A percentile compares a stretch with the other conserved stretches of the same genome.
Conservation (phyloP, 345 rosid species). For the Eutrema yunnanense region DNA sequence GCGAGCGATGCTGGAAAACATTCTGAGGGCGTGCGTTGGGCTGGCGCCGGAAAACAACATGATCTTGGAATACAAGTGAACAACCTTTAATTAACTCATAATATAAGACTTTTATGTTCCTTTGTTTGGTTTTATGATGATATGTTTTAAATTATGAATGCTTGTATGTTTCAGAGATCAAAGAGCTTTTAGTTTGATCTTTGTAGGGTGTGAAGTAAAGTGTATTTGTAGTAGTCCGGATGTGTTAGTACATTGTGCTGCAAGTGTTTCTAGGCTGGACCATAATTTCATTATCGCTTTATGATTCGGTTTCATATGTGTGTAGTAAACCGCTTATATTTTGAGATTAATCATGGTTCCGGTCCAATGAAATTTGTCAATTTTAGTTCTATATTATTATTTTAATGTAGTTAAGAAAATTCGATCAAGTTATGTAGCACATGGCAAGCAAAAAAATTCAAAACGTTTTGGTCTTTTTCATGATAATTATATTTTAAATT, state of each 20-base stretch:
- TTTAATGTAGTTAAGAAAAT: background rate
- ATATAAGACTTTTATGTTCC: background rate
- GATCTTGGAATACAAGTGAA: constrained; percentile 96
- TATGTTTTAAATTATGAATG: constrained; percentile 9
- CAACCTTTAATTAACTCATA: background rate
- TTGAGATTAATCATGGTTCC: background rate
- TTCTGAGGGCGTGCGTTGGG: constrained; percentile 90
- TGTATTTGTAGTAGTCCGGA: constrained; percentile 13
- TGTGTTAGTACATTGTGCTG: constrained; percentile 4
- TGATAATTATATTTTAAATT: background rate
- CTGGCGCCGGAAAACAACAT: constrained; percentile 97
- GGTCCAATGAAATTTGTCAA: background rate
- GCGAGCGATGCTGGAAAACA: constrained; percentile 98
- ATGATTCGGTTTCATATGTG: background rate
- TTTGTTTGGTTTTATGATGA: background rate
- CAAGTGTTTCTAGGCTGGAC: constrained; percentile 8
- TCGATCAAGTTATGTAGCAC: background rate
- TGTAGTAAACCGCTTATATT: background rate
- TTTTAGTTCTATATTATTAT: background rate
- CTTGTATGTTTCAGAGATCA: constrained; percentile 13
- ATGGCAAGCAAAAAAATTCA: background rate
- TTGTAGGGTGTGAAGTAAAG: constrained; percentile 1
- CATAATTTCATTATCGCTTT: background rate
- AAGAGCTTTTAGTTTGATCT: constrained; percentile 19
- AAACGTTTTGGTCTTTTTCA: constrained; percentile 7